Evolutionary conservation across 345 rosid genomes (phyloP), one percentile per base, ranked within the genome.

Genomic region (Brassica cretica): DNA sequence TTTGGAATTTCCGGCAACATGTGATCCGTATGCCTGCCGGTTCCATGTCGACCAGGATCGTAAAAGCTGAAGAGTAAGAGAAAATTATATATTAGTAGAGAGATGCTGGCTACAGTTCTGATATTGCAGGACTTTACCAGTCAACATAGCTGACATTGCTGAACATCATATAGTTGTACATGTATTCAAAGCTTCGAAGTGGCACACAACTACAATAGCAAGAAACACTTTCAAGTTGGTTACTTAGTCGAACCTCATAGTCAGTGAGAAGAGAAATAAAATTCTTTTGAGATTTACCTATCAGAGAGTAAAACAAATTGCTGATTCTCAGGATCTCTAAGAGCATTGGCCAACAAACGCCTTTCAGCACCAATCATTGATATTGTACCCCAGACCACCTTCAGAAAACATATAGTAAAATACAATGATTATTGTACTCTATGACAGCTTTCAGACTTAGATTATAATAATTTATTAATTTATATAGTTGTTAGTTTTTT

Each of bases 31-130:
- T 96, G 93, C 82, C 99, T 88, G 67, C 99, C 99, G 64, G 79
- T 88, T 75, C 99, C 99, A 88, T 93, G 95, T 3, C 97, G 98
- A 68, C 99, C 99, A 65, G 93, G 97, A 85, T 96, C 99, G 70
- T 83, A 79, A 87, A 96, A 96, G 86, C 99, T 96, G 90, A 68
- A 82, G 73, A 78, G 56, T 69, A 60, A 62, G 70, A 7, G 11
- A 30, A 70, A 53, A 44, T 5, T 29, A 53, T 33, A 24, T 69
- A 37, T 74, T 49, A n/a, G 18, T 49, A 49, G 5, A 49, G 18
- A 49, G 56, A 49, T 37, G 39, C n/a, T 56, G 44, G 55, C 4
- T 51, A 18, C 32, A 55, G 37, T 5, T 74, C 53, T 51, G 25
- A 18, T 4, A 29, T 14, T 37, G 37, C 24, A 71, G 51, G 35